Evolutionary conservation across 2,329 filamentous ascomycete genomes (phyloP), one percentile per base, ranked within the genome.

Genomic region (Paraphaeosphaeria minitans): DNA sequence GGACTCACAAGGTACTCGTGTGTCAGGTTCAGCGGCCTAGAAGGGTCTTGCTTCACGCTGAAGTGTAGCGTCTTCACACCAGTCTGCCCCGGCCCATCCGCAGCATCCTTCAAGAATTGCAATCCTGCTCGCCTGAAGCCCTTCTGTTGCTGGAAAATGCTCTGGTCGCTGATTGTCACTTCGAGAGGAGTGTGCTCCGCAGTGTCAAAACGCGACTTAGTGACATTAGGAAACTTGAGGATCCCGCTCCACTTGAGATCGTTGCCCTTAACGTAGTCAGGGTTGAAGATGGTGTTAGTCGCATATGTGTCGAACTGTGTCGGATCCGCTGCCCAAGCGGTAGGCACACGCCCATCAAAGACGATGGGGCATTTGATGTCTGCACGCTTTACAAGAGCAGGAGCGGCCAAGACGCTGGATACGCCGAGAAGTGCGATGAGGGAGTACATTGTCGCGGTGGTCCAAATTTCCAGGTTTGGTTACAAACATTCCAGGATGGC

Each of bases 51-150:
- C 71, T 80, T 79, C 33, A 89, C 68, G 64, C 82, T 85, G 73
- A 85, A 88, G 74, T 89, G 86, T 52, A 88, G 79, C 1, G 85
- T 87, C 76, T 87, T 87, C 58, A 87, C 74, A 29, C 85, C 85
- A 27, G 72, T 70, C 39, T 81, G 84, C 22, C 81, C 83, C n/a
- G 75, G 63, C 53, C 86, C 85, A 45, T 81, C 80, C 54, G 83
- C 78, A 19, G 77, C 83, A 81, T 77, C 81, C 76, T 64, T 78
- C 73, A 82, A 78, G 55, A 85, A 77, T 48, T 76, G 80, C 53
- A 87, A 79, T 59, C 87, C 85, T 1, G 83, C 84, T 61, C 86
- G 84, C 42, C 86, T 81, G 77, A 89, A 88, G 21, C 86, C 86
- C 2, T 75, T 75, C 73, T 89, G 86, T 64, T 82, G 81, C 66